phyloP scores from a whole-genome alignment of 805 yeast genomes.

The Pichia eremophila region DNA sequence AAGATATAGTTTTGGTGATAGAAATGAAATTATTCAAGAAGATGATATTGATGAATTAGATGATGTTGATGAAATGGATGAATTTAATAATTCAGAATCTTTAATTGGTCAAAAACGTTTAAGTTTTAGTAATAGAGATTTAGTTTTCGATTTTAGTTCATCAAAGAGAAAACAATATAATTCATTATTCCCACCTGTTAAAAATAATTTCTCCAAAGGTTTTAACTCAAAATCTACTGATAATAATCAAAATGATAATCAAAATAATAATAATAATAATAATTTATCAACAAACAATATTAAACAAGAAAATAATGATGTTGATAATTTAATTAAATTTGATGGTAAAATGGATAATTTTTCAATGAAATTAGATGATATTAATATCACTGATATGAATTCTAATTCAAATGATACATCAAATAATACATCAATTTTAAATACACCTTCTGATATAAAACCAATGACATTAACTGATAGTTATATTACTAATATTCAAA shows the following conservation, averaged over 20 bases:
- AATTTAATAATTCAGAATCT: not conserved
- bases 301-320: not conserved
- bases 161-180: slow-evolving; percentile 6
- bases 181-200: slow-evolving; percentile 3
- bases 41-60: not conserved
- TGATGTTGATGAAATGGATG: not conserved
- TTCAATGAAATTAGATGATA: not conserved
- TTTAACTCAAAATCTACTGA: not conserved
- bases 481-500: not conserved
- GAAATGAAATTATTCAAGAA: not conserved
- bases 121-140: not conserved
- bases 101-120: not conserved
- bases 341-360: not conserved
- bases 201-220: not conserved
- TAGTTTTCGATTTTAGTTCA: slow-evolving; percentile 2
- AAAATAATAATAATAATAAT: not conserved
- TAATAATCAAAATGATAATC: not conserved
- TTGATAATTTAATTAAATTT: not conserved
- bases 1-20: not conserved
- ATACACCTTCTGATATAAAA: not conserved
- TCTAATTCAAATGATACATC: not conserved
- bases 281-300: not conserved
- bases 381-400: not conserved
- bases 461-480: not conserved
- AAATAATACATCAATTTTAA: not conserved